Conservation (phyloP, 83 land plant genomes). For the Picea abies region DNA sequence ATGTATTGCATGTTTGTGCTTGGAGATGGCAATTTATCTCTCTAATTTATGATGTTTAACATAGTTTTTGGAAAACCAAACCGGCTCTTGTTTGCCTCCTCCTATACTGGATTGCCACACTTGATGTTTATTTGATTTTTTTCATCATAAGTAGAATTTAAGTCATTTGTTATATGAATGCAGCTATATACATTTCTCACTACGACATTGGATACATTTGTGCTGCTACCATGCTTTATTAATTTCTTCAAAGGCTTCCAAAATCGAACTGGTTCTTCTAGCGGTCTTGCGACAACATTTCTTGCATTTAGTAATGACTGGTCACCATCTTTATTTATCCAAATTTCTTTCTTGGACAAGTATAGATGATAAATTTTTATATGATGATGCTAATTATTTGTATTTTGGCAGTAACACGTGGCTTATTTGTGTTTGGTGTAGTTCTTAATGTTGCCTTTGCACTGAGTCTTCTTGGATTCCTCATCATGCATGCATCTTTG, state of each 20-base stretch:
- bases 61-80: too few relatives aligned
- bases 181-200: slow-evolving; percentile 91
- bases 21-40: too few relatives aligned
- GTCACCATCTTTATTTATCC: neutral
- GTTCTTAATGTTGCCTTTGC: slow-evolving; percentile 94
- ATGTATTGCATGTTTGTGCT: too few relatives aligned
- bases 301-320: slow-evolving; percentile 77
- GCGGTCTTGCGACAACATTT: slow-evolving; percentile 77
- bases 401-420: slow-evolving; percentile 18
- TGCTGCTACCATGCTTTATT: slow-evolving; percentile 74
- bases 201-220: slow-evolving; percentile 67
- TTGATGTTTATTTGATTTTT: too few relatives aligned
- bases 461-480: slow-evolving; percentile 86
- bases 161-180: slow-evolving; percentile 2
- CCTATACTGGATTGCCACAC: too few relatives aligned
- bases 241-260: slow-evolving; percentile 66
- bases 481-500: slow-evolving; percentile 85
- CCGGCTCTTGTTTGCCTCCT: too few relatives aligned
- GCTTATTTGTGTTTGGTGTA: slow-evolving; percentile 41
- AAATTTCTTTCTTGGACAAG: neutral
- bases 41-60: too few relatives aligned
- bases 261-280: slow-evolving; percentile 54
- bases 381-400: slow-evolving; percentile 3
- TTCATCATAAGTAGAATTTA: too few relatives aligned
- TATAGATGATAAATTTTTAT: slow-evolving; percentile 12